Evolutionary conservation across 192 early-diverging fungal genomes (phyloP).

Genomic region (Mortierella alpina): DNA sequence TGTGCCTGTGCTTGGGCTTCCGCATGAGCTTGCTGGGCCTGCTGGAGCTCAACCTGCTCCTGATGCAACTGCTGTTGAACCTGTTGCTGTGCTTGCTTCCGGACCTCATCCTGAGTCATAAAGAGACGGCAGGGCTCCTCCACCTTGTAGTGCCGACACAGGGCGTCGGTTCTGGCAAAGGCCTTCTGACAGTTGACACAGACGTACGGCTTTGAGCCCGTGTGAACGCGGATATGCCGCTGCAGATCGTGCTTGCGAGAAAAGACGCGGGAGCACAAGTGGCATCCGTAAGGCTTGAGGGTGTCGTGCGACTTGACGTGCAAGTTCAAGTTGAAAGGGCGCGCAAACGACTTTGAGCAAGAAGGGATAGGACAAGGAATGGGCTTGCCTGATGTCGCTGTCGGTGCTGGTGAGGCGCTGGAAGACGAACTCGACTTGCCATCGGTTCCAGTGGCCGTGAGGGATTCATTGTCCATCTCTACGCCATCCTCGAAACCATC

Average conservation of each 20-base stretch:
- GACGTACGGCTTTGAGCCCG: constrained; percentile 74
- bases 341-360: constrained; percentile 72
- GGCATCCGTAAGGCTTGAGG: constrained; percentile 70
- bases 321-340: constrained; percentile 73
- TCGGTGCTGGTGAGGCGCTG: not conserved
- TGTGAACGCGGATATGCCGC: constrained; percentile 74
- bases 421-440: constrained; percentile 2
- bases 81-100: constrained; percentile 50
- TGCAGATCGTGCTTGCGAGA: constrained; percentile 84
- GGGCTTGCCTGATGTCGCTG: constrained; percentile 25
- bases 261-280: constrained; percentile 73
- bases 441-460: not conserved
- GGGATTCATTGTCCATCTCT: constrained; percentile 1
- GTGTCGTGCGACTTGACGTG: constrained; percentile 71
- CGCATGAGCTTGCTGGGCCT: constrained; percentile 47
- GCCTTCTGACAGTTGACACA: constrained; percentile 74
- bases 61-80: constrained; percentile 50
- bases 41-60: constrained; percentile 47
- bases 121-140: constrained; percentile 62
- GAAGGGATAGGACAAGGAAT: constrained; percentile 64
- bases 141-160: constrained; percentile 72
- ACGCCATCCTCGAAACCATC: constrained; percentile 14
- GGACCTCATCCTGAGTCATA: constrained; percentile 45
- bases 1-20: constrained; percentile 26
- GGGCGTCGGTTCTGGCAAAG: constrained; percentile 83